Conservation (phyloP, 345 rosid species). For the Erodium maritimum region DNA sequence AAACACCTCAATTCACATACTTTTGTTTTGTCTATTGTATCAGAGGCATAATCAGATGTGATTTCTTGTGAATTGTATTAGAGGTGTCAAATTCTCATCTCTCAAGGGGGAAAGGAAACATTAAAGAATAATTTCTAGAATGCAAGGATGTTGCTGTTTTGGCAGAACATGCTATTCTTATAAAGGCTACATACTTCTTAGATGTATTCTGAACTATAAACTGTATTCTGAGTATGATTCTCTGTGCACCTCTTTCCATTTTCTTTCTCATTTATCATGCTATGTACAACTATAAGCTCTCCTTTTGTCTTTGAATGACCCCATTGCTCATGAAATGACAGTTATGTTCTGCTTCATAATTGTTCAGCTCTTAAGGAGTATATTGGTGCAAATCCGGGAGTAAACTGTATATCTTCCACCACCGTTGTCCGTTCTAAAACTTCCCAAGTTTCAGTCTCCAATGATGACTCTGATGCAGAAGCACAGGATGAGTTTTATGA, state of each 20-base stretch:
- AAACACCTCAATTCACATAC: not conserved
- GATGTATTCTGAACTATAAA: not conserved
- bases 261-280: not conserved
- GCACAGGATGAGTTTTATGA: constrained; percentile 81
- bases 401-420: constrained; percentile 39
- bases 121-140: not conserved
- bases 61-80: not conserved
- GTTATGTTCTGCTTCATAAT: constrained; percentile 10
- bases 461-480: constrained; percentile 42
- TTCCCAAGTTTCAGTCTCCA: constrained; percentile 29
- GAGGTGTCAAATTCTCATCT: not conserved
- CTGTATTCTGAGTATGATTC: not conserved
- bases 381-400: constrained; percentile 80
- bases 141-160: not conserved
- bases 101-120: not conserved
- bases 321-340: constrained; percentile 3
- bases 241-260: not conserved
- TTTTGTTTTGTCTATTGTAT: too few relatives aligned
- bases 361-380: constrained; percentile 83
- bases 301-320: not conserved
- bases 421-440: constrained; percentile 43
- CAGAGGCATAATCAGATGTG: not conserved
- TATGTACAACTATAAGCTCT: not conserved
- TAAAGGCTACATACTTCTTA: not conserved
- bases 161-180: not conserved